phyloP scores from a whole-genome alignment of 2,329 filamentous ascomycete species.

The Chrysosporium queenslandicum region DNA sequence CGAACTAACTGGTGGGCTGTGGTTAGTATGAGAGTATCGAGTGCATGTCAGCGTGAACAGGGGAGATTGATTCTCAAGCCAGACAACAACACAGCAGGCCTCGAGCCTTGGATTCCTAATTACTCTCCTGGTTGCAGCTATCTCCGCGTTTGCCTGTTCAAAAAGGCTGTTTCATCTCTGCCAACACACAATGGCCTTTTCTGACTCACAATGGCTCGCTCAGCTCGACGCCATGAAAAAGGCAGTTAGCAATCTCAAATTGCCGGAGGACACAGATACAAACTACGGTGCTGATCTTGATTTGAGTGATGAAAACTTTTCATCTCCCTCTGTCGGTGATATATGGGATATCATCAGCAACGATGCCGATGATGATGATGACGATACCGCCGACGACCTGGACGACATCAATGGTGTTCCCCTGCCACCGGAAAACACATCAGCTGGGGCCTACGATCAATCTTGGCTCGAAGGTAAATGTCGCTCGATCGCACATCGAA shows the following conservation, averaged over 20 bases:
- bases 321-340: constrained; percentile 54
- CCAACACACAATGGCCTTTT: not conserved
- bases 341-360: constrained; percentile 81
- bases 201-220: constrained; percentile 65
- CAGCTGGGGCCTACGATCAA: constrained; percentile 41
- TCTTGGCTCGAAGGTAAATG: constrained; percentile 67
- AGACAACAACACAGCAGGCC: too few species aligned
- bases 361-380: constrained; percentile 58
- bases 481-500: constrained; percentile 51
- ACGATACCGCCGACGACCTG: constrained; percentile 55
- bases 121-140: too few species aligned
- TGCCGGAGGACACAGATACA: constrained; percentile 42
- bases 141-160: too few species aligned
- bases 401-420: constrained; percentile 43
- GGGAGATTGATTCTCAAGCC: too few species aligned
- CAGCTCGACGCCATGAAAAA: constrained; percentile 79
- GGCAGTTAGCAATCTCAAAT: constrained; percentile 63
- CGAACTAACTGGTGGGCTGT: too few species aligned
- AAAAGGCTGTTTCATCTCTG: too few species aligned
- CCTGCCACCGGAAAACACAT: constrained; percentile 17
- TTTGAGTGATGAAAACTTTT: constrained; percentile 56
- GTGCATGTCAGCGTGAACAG: too few species aligned
- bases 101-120: too few species aligned
- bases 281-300: constrained; percentile 50
- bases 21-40: too few species aligned